Evolutionary conservation across 1,284 basidiomycete species (phyloP), one percentile per base, ranked within the genome.

Genomic region (Cystobasidium sp.): DNA sequence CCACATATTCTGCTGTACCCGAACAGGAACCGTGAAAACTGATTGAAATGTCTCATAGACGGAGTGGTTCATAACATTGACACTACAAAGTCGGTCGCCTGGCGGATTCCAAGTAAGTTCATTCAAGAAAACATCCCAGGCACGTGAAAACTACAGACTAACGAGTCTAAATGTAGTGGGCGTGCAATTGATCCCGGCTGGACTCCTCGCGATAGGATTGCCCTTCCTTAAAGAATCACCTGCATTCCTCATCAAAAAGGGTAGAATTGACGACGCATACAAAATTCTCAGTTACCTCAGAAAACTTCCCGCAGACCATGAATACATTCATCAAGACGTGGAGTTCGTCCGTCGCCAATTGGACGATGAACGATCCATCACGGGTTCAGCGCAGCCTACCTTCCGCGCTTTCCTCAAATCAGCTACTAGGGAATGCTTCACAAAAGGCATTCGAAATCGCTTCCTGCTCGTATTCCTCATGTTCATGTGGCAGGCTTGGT

Each of bases 221-320:
- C 31, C 58, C 61, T 76, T 78, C 63, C 77, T 80, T 76, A 59
- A 76, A 70, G 81, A 82, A 44, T 80, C 79, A 1, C 81, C 81
- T 6, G 76, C 80, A 5, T 82, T 80, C 80, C 74, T 81, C 14
- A 72, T 80, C 46, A 63, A 74, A 12, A 62, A 70, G 7, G 77
- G 77, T 41, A 53, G 75, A 1, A 74, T 75, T 51, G 79, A 80
- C 18, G 70, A 81, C 24, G 80, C 81, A 1, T 52, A 74, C 8
- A 49, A 71, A 14, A 77, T 76, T 58, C 74, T 81, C 3, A 58
- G 71, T 24, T 75, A 77, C 59, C 74, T 82, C 46, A 77, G 80
- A 10, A 76, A 80, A 10, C 63, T 80, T 10, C 75, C 76, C 31
- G 37, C 55, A 22, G 72, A 77, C 24, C 71, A 81, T 61, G 76